Conservation (phyloP, 169 alveolate species). For the Plasmodium knowlesi region DNA sequence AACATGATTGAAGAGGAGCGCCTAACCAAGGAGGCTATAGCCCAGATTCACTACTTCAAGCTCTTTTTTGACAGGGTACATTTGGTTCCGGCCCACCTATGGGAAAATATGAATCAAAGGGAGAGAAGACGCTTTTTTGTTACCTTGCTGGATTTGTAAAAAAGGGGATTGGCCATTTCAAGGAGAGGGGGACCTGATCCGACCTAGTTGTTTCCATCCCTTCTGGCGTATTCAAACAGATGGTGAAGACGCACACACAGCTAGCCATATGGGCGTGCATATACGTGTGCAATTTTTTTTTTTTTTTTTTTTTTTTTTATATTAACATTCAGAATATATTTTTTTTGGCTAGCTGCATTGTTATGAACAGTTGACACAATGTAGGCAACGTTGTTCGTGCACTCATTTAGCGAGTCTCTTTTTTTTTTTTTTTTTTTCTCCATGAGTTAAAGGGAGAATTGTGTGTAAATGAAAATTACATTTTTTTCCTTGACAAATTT, state of each 20-base stretch:
- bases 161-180: neutral
- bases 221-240: neutral
- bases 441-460: neutral
- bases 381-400: neutral
- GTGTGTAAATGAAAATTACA: neutral
- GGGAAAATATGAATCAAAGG: neutral
- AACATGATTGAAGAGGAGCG: neutral
- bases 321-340: conserved; percentile 24
- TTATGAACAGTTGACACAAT: neutral
- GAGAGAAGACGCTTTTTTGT: conserved; percentile 30
- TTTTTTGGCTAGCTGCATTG: conserved; percentile 23
- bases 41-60: conserved; percentile 40
- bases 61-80: conserved; percentile 30
- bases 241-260: neutral
- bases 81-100: conserved; percentile 27
- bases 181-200: neutral
- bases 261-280: neutral
- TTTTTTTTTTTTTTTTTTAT: conserved; percentile 7
- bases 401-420: neutral
- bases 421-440: neutral
- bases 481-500: neutral
- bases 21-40: conserved; percentile 35
- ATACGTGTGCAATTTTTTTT: neutral
- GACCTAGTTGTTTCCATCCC: neutral
- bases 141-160: conserved; percentile 5